A percentile compares a stretch with the other conserved stretches of the same genome.
These are phyloP conservation scores for Takashimella tepidaria DNA, from an alignment of 1,284 basidiomycete species.

Conservation along the genomic window DNA sequence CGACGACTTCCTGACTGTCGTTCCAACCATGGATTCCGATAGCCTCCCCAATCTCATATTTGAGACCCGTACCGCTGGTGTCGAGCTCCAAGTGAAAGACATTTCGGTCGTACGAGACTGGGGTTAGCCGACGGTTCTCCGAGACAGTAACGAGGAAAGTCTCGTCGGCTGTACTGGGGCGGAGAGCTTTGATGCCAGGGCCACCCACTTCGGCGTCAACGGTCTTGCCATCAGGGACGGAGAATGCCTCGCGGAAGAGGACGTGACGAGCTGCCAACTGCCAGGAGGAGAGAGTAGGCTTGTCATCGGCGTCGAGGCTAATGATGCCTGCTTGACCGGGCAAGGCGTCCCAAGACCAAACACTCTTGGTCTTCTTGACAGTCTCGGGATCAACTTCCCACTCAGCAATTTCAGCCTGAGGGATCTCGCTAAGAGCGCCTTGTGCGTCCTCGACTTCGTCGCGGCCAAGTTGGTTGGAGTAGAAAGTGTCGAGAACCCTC, in stretches of 20 bases:
- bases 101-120: slow-evolving; percentile 92
- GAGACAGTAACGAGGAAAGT: slow-evolving; percentile 90
- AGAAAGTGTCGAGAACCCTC: slow-evolving; percentile 46
- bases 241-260: slow-evolving; percentile 71
- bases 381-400: slow-evolving; percentile 43
- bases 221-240: slow-evolving; percentile 51
- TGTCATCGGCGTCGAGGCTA: slow-evolving; percentile 38
- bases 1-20: slow-evolving; percentile 77
- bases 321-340: slow-evolving; percentile 37
- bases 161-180: slow-evolving; percentile 81
- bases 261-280: slow-evolving; percentile 84
- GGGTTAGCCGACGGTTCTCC: slow-evolving; percentile 92
- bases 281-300: slow-evolving; percentile 54
- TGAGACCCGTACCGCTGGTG: slow-evolving; percentile 84
- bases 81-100: slow-evolving; percentile 99
- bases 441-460: slow-evolving; percentile 46
- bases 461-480: slow-evolving; percentile 40
- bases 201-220: slow-evolving; percentile 25
- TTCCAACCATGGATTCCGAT: slow-evolving; percentile 98
- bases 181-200: slow-evolving; percentile 60
- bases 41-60: slow-evolving; percentile 94
- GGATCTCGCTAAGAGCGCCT: slow-evolving; percentile 39
- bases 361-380: slow-evolving; percentile 36
- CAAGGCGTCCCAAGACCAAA: slow-evolving; percentile 46
- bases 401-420: slow-evolving; percentile 13